phyloP scores from a whole-genome alignment of 768 basidiomycete species.

The Leccinum longicurvipes region DNA sequence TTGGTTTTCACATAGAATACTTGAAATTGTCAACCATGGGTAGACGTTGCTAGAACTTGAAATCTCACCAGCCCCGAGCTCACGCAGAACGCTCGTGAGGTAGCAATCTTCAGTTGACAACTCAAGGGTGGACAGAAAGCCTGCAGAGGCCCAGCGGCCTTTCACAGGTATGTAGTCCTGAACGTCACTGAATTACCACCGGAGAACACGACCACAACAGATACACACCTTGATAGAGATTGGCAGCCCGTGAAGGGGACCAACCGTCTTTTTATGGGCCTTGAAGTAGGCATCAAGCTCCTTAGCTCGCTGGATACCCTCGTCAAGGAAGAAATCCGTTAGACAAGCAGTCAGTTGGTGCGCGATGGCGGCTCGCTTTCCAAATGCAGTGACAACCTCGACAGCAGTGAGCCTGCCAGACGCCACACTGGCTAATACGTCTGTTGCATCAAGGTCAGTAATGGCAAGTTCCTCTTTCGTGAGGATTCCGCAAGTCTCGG shows the following conservation, averaged over 20 bases:
- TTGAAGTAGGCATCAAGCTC: conserved; percentile 41
- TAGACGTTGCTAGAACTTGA: background rate
- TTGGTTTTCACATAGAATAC: conserved; percentile 46
- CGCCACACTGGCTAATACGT: conserved; percentile 28
- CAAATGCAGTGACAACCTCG: conserved; percentile 41
- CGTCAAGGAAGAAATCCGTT: conserved; percentile 45
- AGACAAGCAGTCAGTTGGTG: conserved; percentile 44
- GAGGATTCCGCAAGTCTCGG: conserved; percentile 32
- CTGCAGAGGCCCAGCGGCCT: conserved; percentile 37
- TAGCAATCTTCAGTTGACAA: conserved; percentile 23
- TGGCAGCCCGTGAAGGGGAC: conserved; percentile 43
- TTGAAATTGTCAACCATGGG: conserved; percentile 8
- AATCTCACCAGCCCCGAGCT: conserved; percentile 40
- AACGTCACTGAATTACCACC: background rate
- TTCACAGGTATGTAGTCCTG: conserved; percentile 42
- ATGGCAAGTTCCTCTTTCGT: conserved; percentile 32
- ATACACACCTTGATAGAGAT: conserved; percentile 38
- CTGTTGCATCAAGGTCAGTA: conserved; percentile 37
- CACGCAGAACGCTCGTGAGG: conserved; percentile 36
- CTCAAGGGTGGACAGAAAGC: conserved; percentile 30
- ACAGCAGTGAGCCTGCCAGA: conserved; percentile 35
- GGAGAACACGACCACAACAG: background rate
- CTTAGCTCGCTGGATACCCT: conserved; percentile 36
- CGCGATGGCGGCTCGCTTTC: conserved; percentile 50
- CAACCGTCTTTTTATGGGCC: conserved; percentile 37